A percentile compares a stretch with the other conserved stretches of the same genome.
Conservation (phyloP, 2,329 filamentous ascomycete genomes). For the Zopfia rhizophila region DNA sequence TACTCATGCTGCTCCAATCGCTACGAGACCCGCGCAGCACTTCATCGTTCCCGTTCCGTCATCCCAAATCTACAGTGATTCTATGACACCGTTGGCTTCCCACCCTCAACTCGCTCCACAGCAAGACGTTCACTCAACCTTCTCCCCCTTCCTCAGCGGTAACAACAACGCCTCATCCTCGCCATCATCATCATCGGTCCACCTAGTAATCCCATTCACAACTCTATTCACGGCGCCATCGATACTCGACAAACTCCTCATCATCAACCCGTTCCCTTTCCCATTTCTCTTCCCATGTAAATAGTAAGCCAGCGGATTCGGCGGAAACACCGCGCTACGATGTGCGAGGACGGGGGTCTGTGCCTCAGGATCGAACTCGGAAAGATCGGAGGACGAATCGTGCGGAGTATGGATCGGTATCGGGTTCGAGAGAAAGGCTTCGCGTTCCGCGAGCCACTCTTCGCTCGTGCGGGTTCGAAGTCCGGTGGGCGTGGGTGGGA, state of each 20-base stretch:
- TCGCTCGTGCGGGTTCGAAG: conserved; percentile 12
- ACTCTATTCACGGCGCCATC: conserved; percentile 33
- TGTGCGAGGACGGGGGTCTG: not conserved
- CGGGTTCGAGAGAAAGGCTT: conserved; percentile 19
- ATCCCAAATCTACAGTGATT: no score
- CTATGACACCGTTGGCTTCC: not conserved
- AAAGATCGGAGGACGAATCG: not conserved
- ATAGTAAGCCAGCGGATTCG: not conserved
- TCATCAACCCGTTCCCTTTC: conserved; percentile 4
- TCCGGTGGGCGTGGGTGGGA: conserved; percentile 10
- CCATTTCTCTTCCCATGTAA: not conserved
- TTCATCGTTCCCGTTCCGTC: no score
- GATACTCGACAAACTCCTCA: conserved; percentile 31
- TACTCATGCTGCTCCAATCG: no score
- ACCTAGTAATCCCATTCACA: conserved; percentile 32
- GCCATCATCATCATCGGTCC: conserved; percentile 36
- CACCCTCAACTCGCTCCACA: no score
- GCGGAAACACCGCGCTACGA: not conserved
- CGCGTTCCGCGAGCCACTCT: conserved; percentile 21
- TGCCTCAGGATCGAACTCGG: not conserved
- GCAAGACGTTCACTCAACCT: conserved; percentile 16
- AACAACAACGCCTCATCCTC: conserved; percentile 31
- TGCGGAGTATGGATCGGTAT: not conserved
- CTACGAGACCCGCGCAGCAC: no score
- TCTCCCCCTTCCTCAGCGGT: conserved; percentile 23